These are phyloP conservation scores for Paraurostyla sp. DNA, from an alignment of 73 alveolate genomes.

Conservation along the genomic window DNA sequence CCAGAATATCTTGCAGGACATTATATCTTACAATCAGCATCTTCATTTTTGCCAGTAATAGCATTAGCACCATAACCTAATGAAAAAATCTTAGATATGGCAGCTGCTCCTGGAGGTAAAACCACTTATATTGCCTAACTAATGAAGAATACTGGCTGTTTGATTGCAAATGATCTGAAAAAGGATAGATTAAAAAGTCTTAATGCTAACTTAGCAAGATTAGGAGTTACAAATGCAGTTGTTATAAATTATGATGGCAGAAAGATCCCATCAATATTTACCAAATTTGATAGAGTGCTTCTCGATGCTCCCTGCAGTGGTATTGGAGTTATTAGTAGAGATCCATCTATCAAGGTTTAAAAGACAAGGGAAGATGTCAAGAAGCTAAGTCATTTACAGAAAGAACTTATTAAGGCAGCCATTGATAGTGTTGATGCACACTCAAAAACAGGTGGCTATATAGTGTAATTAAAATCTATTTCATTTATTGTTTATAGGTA, in stretches of 20 bases:
- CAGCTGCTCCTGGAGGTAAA: constrained; percentile 99
- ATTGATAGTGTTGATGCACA: constrained; percentile 96
- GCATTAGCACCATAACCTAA: constrained; percentile 98
- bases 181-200: constrained; percentile 94
- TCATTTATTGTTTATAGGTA: constrained; percentile 79
- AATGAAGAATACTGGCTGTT: constrained; percentile 98
- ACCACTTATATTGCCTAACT: constrained; percentile 98
- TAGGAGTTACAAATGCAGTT: constrained; percentile 97
- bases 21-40: constrained; percentile 96
- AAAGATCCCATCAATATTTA: constrained; percentile 89
- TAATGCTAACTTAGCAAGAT: constrained; percentile 94
- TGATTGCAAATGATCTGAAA: constrained; percentile 97
- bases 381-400: constrained; percentile 96
- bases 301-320: constrained; percentile 99
- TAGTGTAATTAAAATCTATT: constrained; percentile 74
- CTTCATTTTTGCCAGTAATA: constrained; percentile 98
- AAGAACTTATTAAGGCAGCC: constrained; percentile 98
- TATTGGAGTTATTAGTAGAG: constrained; percentile 98
- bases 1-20: constrained; percentile 97
- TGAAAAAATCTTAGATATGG: constrained; percentile 97
- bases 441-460: constrained; percentile 96
- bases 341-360: constrained; percentile 98
- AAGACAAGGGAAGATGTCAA: constrained; percentile 92
- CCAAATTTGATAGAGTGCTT: constrained; percentile 96
- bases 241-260: constrained; percentile 99